Conservation (phyloP, 2,329 filamentous ascomycete species). For the Xylariales sp. region DNA sequence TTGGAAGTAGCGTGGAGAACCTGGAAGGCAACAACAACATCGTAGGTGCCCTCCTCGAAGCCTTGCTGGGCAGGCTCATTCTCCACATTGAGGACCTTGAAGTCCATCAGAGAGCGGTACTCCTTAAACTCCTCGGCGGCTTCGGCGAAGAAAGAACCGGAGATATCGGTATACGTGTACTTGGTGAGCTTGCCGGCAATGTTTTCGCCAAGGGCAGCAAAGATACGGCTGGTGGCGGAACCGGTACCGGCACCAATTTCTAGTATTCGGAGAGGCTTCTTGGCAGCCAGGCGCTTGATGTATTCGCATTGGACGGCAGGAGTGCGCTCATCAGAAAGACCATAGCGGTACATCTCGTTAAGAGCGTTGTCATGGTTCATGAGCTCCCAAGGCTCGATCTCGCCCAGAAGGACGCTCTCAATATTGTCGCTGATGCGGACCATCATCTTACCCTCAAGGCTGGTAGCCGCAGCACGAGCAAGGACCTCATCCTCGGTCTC, state of each 20-base stretch:
- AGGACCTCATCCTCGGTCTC: constrained; percentile 44
- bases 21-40: constrained; percentile 50
- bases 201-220: constrained; percentile 49
- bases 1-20: constrained; percentile 49
- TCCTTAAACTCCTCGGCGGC: constrained; percentile 49
- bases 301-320: constrained; percentile 47
- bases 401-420: constrained; percentile 44
- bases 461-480: constrained; percentile 41
- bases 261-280: constrained; percentile 53
- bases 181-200: constrained; percentile 49
- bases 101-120: constrained; percentile 46
- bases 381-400: constrained; percentile 48
- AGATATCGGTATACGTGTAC: constrained; percentile 61
- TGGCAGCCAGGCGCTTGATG: constrained; percentile 45
- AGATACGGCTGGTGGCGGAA: constrained; percentile 54
- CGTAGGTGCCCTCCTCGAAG: constrained; percentile 47
- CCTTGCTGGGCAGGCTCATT: constrained; percentile 45
- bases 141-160: constrained; percentile 52
- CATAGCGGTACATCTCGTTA: constrained; percentile 48
- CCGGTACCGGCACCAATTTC: constrained; percentile 58
- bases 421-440: constrained; percentile 48
- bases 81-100: constrained; percentile 49
- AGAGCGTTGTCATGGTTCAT: constrained; percentile 49
- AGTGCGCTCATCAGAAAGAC: constrained; percentile 47
- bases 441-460: constrained; percentile 48